Conservation (phyloP, 2,329 filamentous ascomycete species). For the Endoconidiophora laricicola region DNA sequence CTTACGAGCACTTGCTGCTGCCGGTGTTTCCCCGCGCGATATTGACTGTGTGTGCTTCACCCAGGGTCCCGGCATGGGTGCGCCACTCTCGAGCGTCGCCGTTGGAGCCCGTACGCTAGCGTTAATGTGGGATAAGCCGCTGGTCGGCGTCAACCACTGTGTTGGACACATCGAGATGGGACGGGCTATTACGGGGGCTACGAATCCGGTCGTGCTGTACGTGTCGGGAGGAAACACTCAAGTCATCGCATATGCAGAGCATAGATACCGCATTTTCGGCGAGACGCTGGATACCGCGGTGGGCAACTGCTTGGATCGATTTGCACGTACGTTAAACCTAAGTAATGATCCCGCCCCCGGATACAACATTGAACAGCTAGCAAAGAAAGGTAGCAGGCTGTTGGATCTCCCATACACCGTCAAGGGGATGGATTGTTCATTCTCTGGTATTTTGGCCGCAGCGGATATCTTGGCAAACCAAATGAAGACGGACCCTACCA, state of each 20-base stretch:
- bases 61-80: slow-evolving; percentile 90
- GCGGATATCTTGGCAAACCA: slow-evolving; percentile 65
- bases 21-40: slow-evolving; percentile 42
- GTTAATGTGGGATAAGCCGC: slow-evolving; percentile 71
- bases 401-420: slow-evolving; percentile 89
- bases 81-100: slow-evolving; percentile 73
- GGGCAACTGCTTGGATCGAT: slow-evolving; percentile 91
- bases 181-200: slow-evolving; percentile 72
- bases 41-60: slow-evolving; percentile 93
- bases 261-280: slow-evolving; percentile 92
- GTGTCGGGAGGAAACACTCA: slow-evolving; percentile 94
- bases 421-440: slow-evolving; percentile 97
- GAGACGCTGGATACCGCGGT: slow-evolving; percentile 96
- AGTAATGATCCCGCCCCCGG: slow-evolving; percentile 92
- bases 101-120: slow-evolving; percentile 67
- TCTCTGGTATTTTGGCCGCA: slow-evolving; percentile 75
- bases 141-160: slow-evolving; percentile 95
- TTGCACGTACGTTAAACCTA: slow-evolving; percentile 79
- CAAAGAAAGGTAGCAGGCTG: slow-evolving; percentile 53
- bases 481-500: slow-evolving; percentile 36
- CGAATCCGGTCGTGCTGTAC: slow-evolving; percentile 88
- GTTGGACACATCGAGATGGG: slow-evolving; percentile 99
- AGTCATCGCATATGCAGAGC: slow-evolving; percentile 89
- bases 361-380: slow-evolving; percentile 94
- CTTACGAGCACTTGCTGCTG: slow-evolving; percentile 58